These are phyloP conservation scores for Penicillium sp. DNA, from an alignment of 2,329 filamentous ascomycete species.

Conservation along the genomic window DNA sequence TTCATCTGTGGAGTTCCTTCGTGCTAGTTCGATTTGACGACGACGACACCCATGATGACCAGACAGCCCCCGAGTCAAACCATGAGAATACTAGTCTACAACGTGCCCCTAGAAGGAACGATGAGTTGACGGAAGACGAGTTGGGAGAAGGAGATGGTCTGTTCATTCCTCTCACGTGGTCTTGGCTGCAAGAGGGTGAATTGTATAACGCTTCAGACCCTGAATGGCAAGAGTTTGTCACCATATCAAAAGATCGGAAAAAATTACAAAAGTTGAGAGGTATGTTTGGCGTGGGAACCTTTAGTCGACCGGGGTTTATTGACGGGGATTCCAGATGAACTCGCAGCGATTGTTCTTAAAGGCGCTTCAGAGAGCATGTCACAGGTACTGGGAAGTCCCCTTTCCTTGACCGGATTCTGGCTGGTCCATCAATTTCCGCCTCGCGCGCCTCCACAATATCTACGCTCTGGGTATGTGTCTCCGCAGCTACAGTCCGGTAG, in stretches of 20 bases:
- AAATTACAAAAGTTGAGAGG: slow-evolving; percentile 55
- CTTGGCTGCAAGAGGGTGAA: slow-evolving; percentile 37
- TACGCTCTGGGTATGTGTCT: slow-evolving; percentile 60
- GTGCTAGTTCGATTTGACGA: slow-evolving; percentile 38
- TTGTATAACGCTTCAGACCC: slow-evolving; percentile 53
- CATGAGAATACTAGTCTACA: slow-evolving; percentile 5
- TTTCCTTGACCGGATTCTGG: slow-evolving; percentile 59
- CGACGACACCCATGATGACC: slow-evolving; percentile 27
- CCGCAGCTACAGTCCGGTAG: background rate
- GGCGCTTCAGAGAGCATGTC: slow-evolving; percentile 51
- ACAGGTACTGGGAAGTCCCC: slow-evolving; percentile 52
- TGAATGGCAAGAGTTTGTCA: slow-evolving; percentile 65
- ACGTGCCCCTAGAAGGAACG: slow-evolving; percentile 5
- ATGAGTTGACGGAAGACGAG: slow-evolving; percentile 18
- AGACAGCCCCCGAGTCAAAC: slow-evolving; percentile 18
- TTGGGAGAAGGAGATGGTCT: slow-evolving; percentile 50
- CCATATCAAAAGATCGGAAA: slow-evolving; percentile 59
- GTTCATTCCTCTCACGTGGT: slow-evolving; percentile 66
- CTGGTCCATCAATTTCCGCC: slow-evolving; percentile 65
- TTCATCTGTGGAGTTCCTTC: slow-evolving; percentile 40
- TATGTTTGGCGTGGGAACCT: slow-evolving; percentile 9
- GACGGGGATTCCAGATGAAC: slow-evolving; percentile 46
- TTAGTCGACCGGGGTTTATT: background rate
- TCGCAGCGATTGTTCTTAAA: slow-evolving; percentile 50
- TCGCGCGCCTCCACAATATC: slow-evolving; percentile 62